Base-by-base conservation (phyloP, 352 stramenopile genomes). In the Globisporangium iwayamae region DNA sequence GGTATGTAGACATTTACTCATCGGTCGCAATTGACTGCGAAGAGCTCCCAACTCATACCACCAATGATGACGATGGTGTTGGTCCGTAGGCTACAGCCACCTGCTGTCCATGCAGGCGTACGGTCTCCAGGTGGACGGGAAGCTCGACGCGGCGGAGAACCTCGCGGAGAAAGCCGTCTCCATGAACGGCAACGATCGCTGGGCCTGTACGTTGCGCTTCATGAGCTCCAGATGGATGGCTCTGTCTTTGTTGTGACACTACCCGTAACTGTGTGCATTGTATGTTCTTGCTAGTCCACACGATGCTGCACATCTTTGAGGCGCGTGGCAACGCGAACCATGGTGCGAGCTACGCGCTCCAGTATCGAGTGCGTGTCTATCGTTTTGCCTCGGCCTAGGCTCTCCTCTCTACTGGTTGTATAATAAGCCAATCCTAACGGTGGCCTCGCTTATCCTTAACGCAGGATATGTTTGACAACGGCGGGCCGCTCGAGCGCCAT, bases 21-120 rank as follows among this genome's bases (percentile, higher is more conserved):
- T 20, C 10, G 13, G 7, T 36, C 8, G 45, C n/a, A 7, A 36
- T 25, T 25, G 38, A 3, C 2, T 1, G 1, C 52, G 10, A 25
- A 41, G n/a, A n/a, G 18, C 22, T 9, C 5, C 4, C 39, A 39
- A 39, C 16, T 55, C 1, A 47, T 11, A n/a, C 32, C 39, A 2
- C 14, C 14, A 1, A 32, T 39, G 22, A 36, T 25, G 32, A 43
- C 45, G 16, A 14, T 16, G 20, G 2, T 41, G 18, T 11, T 56
- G 28, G 28, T 10, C n/a, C 39, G 5, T 30, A 79, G 79, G 85
- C 22, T 96, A 91, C 63, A 94, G 85, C 51, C 76, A 90, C 56
- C 61, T 96, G 53, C 61, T 96, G 18, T 74, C 73, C 4, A 91
- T 96, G 82, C 87, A 96, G 65, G 87, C 87, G 39, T 96, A 90